Conservation (phyloP, 192 early-diverging fungal species). For the Coemansia sp. region DNA sequence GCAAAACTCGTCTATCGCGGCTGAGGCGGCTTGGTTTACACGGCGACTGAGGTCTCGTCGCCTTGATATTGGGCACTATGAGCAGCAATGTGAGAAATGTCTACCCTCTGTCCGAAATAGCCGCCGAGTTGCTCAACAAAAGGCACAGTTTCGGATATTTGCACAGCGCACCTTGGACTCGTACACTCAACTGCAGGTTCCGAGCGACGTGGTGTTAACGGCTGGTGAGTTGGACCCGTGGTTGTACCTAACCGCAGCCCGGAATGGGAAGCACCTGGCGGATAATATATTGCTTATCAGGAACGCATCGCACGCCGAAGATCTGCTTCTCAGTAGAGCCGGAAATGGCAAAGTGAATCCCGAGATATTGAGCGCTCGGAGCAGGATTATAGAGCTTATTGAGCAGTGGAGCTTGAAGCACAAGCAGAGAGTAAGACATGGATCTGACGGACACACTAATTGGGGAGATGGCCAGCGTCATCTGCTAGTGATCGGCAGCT, state of each 20-base stretch:
- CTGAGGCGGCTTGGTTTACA: conserved; percentile 4
- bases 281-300: conserved; percentile 5
- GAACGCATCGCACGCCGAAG: conserved; percentile 32
- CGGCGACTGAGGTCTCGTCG: conserved; percentile 29
- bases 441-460: neutral
- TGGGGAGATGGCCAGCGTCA: neutral
- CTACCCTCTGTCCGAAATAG: conserved; percentile 3
- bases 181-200: neutral
- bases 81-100: conserved; percentile 21
- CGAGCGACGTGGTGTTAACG: conserved; percentile 19
- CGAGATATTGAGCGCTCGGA: conserved; percentile 11
- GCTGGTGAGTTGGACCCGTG: conserved; percentile 39
- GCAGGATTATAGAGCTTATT: neutral
- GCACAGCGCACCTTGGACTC: conserved; percentile 9
- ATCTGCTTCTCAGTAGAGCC: conserved; percentile 7
- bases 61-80: conserved; percentile 18
- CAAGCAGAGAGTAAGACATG: neutral
- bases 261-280: neutral
- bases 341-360: neutral
- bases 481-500: neutral
- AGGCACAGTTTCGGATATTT: conserved; percentile 19
- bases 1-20: neutral
- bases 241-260: conserved; percentile 6
- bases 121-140: neutral
- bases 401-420: conserved; percentile 9